Evolutionary conservation across 2,329 filamentous ascomycete species (phyloP).

Genomic region (Aspergillus sp.): DNA sequence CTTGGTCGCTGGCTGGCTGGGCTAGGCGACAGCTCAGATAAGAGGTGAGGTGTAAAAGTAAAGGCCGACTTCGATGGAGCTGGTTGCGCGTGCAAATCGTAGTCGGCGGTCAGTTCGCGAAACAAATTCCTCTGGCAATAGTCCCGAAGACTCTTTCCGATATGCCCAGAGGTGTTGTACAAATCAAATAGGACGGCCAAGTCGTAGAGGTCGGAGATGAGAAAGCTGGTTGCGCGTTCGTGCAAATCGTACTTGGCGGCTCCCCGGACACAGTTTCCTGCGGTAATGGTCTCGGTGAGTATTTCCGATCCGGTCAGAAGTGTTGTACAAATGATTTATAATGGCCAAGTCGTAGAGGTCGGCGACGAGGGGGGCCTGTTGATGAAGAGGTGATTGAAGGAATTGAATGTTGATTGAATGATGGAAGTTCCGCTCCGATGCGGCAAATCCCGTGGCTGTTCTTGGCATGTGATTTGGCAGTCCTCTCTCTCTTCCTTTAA

Average conservation of each 20-base stretch:
- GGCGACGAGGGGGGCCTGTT: not conserved
- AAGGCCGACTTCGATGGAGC: not conserved
- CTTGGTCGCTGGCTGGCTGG: not conserved
- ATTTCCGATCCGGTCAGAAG: not conserved
- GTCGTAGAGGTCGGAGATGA: not conserved
- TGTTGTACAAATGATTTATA: too few relatives aligned
- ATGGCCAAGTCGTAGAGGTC: not conserved
- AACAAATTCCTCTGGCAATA: not conserved
- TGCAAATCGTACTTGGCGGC: not conserved
- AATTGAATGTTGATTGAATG: not conserved
- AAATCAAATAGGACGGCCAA: not conserved
- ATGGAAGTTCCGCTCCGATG: not conserved
- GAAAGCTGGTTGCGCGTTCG: not conserved
- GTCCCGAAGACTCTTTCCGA: not conserved
- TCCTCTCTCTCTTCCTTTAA: too few relatives aligned
- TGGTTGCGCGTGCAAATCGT: not conserved
- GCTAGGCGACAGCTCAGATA: not conserved
- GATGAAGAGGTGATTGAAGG: not conserved
- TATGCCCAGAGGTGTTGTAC: too few relatives aligned
- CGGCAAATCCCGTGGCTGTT: not conserved
- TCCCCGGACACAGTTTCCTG: not conserved
- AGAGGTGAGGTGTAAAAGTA: not conserved
- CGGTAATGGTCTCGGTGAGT: not conserved
- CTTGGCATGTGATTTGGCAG: not conserved
- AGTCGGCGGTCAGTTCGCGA: not conserved